phyloP scores from a whole-genome alignment of 352 stramenopile genomes.

The Globisporangium emineosum region DNA sequence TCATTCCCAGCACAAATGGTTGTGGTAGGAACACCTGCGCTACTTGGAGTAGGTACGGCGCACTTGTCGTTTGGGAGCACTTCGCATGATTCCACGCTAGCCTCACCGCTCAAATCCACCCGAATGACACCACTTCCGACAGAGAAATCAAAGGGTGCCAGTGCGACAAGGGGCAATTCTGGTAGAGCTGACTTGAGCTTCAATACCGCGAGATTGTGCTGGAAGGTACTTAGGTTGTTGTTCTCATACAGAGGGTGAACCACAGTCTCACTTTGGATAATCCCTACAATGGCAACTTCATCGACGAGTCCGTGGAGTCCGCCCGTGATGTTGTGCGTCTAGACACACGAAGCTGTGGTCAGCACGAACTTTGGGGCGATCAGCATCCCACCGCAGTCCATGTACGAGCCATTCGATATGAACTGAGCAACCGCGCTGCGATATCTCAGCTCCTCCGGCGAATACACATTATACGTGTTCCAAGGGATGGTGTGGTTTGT shows the following conservation, averaged over 20 bases:
- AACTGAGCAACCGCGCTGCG: neutral
- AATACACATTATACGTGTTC: neutral
- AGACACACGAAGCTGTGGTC: conserved; percentile 5
- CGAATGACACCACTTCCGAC: conserved; percentile 1
- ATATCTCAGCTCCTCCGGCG: neutral
- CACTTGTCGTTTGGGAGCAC: neutral
- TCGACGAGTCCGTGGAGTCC: neutral
- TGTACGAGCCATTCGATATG: neutral
- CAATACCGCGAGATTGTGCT: conserved; percentile 5
- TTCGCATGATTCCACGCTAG: neutral
- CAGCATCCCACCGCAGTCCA: conserved; percentile 12
- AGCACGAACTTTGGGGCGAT: conserved; percentile 10
- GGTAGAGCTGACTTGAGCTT: neutral
- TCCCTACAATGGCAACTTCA: neutral
- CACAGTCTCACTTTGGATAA: neutral
- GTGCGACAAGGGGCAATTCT: neutral
- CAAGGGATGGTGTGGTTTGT: neutral
- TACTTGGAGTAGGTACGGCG: too few species aligned
- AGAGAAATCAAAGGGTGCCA: neutral
- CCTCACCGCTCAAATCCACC: neutral
- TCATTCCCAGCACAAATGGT: conserved; percentile 12
- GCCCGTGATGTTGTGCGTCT: neutral
- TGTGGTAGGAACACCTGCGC: too few species aligned
- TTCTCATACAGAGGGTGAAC: neutral
- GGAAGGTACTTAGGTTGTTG: neutral